Evolutionary conservation across 2,329 filamentous ascomycete genomes (phyloP).

Genomic region (Pseudogymnoascus sp.): DNA sequence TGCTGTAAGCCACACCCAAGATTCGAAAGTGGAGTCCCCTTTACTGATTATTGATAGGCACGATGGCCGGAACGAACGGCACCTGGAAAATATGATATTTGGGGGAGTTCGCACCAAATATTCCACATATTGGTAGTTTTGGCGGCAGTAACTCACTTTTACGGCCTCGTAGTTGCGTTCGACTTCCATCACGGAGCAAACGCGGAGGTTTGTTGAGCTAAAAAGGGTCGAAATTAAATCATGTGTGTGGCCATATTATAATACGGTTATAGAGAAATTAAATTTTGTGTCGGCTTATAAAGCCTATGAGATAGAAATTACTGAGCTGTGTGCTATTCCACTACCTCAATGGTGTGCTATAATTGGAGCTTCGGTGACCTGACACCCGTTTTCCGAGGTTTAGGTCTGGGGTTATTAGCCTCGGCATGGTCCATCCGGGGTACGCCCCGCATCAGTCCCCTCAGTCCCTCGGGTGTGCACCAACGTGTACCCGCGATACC

Average conservation of each 20-base stretch:
- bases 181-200: conserved; percentile 64
- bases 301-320: not conserved
- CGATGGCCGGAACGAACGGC: conserved; percentile 75
- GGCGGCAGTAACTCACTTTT: conserved; percentile 74
- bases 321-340: not conserved
- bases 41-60: conserved; percentile 37
- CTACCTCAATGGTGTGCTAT: not conserved
- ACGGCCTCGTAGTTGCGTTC: conserved; percentile 75
- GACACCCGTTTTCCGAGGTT: conserved; percentile 1
- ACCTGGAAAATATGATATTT: conserved; percentile 79
- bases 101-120: conserved; percentile 90
- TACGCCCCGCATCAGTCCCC: not conserved
- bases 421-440: conserved; percentile 2
- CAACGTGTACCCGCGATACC: not conserved
- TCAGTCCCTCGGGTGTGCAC: not conserved
- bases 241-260: not conserved
- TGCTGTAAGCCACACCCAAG: conserved; percentile 48
- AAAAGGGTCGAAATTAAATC: not conserved
- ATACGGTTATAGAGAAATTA: not conserved
- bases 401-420: not conserved
- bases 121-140: conserved; percentile 86
- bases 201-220: not conserved
- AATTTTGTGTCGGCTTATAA: not conserved
- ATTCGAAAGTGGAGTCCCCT: not conserved
- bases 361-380: conserved; percentile 4